These are phyloP conservation scores for Arthrinium puccinioides DNA, from an alignment of 2,329 filamentous ascomycete species.

Conservation along the genomic window DNA sequence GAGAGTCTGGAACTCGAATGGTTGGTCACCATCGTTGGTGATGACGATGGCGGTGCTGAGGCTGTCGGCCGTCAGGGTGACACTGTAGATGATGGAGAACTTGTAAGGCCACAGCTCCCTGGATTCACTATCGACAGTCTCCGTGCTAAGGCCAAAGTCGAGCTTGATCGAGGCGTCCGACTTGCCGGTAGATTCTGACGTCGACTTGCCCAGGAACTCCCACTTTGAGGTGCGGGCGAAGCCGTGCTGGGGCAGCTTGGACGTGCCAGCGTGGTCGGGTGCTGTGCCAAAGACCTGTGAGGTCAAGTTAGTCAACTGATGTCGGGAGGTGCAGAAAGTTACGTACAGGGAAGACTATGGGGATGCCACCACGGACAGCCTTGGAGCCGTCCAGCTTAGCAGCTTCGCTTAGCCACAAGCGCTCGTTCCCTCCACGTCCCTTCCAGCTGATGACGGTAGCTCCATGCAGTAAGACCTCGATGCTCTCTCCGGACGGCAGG, in stretches of 20 bases:
- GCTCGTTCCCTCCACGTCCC: conserved; percentile 68
- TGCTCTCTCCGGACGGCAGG: conserved; percentile 78
- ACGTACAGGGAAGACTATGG: conserved; percentile 84
- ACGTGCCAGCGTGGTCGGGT: conserved; percentile 69
- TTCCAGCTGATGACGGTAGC: conserved; percentile 95
- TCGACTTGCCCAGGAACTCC: conserved; percentile 90
- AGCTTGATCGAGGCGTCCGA: conserved; percentile 74
- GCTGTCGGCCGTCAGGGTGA: conserved; percentile 69
- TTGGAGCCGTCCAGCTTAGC: conserved; percentile 81
- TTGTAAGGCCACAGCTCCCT: conserved; percentile 74
- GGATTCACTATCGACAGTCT: conserved; percentile 60
- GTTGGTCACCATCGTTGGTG: conserved; percentile 73
- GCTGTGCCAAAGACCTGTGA: conserved; percentile 76
- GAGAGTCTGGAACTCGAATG: conserved; percentile 87
- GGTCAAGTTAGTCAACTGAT: neutral
- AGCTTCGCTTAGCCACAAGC: conserved; percentile 76
- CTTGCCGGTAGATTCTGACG: conserved; percentile 49
- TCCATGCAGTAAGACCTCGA: conserved; percentile 82
- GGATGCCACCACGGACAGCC: conserved; percentile 85
- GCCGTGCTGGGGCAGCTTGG: conserved; percentile 81
- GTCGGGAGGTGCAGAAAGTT: neutral
- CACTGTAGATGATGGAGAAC: conserved; percentile 89
- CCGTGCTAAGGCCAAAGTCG: conserved; percentile 82
- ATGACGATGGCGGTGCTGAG: conserved; percentile 79
- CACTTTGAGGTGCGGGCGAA: conserved; percentile 85